These are phyloP conservation scores for Mucuna pruriens DNA, from an alignment of 306 rosid genomes.

Conservation along the genomic window DNA sequence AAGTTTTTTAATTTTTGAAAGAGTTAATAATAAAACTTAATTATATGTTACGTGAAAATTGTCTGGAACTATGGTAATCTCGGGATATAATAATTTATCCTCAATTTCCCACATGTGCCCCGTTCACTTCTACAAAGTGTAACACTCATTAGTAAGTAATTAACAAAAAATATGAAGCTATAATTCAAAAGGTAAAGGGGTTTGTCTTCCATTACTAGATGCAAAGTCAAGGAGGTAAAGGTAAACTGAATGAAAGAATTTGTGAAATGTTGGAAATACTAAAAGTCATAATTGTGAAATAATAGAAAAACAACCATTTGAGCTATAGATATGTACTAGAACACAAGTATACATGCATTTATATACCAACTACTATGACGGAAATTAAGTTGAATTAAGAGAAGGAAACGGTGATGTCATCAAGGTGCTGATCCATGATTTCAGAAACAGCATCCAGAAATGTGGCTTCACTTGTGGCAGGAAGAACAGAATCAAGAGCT, in stretches of 20 bases:
- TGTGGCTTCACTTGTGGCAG: slow-evolving; percentile 79
- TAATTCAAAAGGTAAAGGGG: not conserved
- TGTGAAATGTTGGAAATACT: slow-evolving; percentile 12
- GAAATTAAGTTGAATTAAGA: slow-evolving; percentile 40
- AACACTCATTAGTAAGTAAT: not conserved
- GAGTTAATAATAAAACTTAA: too few relatives aligned
- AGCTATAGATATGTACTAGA: slow-evolving; percentile 49
- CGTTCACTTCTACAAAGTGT: not conserved
- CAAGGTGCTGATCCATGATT: slow-evolving; percentile 75
- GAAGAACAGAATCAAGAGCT: slow-evolving; percentile 73
- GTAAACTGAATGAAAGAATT: slow-evolving; percentile 34
- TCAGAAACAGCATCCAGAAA: slow-evolving; percentile 74
- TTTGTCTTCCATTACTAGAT: slow-evolving; percentile 2
- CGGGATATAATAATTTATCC: too few relatives aligned
- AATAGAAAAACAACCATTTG: slow-evolving; percentile 34
- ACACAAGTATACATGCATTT: slow-evolving; percentile 46
- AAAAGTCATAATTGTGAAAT: slow-evolving; percentile 24
- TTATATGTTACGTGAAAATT: not conserved
- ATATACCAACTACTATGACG: slow-evolving; percentile 35
- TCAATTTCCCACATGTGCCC: not conserved
- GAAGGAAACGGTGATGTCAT: slow-evolving; percentile 50
- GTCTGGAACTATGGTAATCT: too few relatives aligned
- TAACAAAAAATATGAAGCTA: not conserved
- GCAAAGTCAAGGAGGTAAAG: not conserved
- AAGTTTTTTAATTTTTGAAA: too few relatives aligned